Evolutionary conservation across 257 asterid genomes (phyloP).

Genomic region (Cynanchum wilfordii): DNA sequence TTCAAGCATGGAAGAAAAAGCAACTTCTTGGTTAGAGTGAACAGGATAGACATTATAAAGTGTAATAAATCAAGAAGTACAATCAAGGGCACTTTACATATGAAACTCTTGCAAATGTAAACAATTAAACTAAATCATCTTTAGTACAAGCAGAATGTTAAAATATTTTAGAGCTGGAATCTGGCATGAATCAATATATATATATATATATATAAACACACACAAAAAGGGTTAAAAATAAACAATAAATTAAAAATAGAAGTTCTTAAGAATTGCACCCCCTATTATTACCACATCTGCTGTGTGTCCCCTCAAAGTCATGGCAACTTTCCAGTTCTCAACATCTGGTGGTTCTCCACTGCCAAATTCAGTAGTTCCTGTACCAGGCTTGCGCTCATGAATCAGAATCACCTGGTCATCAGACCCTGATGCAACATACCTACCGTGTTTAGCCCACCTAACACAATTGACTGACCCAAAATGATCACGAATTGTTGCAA

Average conservation of each 20-base stretch:
- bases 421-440: slow-evolving; percentile 94
- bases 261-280: background rate
- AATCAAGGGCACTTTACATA: background rate
- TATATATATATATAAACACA: background rate
- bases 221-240: background rate
- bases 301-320: slow-evolving; percentile 98
- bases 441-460: slow-evolving; percentile 97
- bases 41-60: background rate
- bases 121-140: background rate
- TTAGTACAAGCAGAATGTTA: background rate
- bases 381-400: slow-evolving; percentile 96
- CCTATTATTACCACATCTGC: slow-evolving; percentile 87
- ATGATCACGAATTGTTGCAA: slow-evolving; percentile 90
- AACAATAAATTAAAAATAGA: background rate
- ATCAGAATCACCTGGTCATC: slow-evolving; percentile 93
- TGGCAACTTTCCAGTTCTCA: slow-evolving; percentile 93
- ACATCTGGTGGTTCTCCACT: slow-evolving; percentile 98
- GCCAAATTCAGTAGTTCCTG: slow-evolving; percentile 94
- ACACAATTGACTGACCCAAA: slow-evolving; percentile 98
- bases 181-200: background rate
- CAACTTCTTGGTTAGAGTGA: slow-evolving; percentile 43
- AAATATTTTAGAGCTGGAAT: background rate
- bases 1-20: slow-evolving; percentile 57
- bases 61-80: background rate
- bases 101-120: background rate